Evolutionary conservation across 371 early-diverging fungal genomes (phyloP), one percentile per base, ranked within the genome.

Genomic region (Zopfochytrium polystomum): DNA sequence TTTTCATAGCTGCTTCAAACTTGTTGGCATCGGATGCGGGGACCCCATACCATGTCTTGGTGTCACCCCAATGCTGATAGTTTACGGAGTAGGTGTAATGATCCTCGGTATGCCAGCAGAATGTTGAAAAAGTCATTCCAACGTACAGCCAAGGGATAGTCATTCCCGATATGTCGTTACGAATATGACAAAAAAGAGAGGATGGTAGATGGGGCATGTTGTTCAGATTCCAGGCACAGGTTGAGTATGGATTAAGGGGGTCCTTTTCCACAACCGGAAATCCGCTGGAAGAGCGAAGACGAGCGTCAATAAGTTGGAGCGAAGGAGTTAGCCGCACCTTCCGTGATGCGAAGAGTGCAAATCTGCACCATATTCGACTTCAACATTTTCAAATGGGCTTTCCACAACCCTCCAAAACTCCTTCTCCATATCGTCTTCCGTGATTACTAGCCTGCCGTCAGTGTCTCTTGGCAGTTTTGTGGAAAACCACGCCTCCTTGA

Each of bases 41-140:
- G n/a, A 97, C 84, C 20, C 92, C 92, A 64, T 97, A 97, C 96
- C 96, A 96, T 0, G 96, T 96, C 73, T 97, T 97, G 22, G 95
- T 90, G 57, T 92, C 96, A 7, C 97, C 97, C 85, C 38, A 61
- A 63, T 96, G 96, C 81, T 89, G 85, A 74, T 97, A 97, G 73
- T 96, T 97, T 76, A 95, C 86, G 11, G 93, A 92, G 62, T 94
- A 95, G 2, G 92, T 91, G 72, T 88, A 93, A 68, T 96, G 95
- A 67, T 97, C 96, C 72, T 97, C 98, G 35, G 89, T 91, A 67
- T 97, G 96, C 98, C 98, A 97, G 72, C 96, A 95, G 65, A 97
- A 96, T 1, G 96, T 92, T 32, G 91, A 90, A 62, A 96, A 94
- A 58, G 86, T 86, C 94, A 93, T 93, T 32, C 98, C 98, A 4